These are phyloP conservation scores for Tetrahymena thermophila DNA, from an alignment of 73 alveolate species.

Conservation along the genomic window DNA sequence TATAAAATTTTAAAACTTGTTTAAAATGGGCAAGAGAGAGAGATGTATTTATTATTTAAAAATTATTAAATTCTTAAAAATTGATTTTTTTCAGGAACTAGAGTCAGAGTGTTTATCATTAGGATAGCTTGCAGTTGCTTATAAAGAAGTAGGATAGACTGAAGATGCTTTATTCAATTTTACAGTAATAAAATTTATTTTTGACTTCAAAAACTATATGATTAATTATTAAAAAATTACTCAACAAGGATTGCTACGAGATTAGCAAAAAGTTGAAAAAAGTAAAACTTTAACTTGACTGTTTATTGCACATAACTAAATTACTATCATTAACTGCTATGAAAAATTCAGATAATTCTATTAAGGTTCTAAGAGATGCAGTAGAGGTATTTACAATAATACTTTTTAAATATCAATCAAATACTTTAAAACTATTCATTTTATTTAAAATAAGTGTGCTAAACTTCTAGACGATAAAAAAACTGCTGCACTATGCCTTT, in stretches of 20 bases:
- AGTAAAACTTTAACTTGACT: background rate
- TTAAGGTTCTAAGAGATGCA: background rate
- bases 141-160: background rate
- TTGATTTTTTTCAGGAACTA: background rate
- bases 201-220: background rate
- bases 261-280: background rate
- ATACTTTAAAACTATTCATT: background rate
- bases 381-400: background rate
- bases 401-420: background rate
- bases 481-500: background rate
- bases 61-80: background rate
- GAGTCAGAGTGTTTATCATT: background rate
- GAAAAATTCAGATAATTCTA: background rate
- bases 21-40: constrained; percentile 85
- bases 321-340: background rate
- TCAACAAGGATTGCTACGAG: background rate
- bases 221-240: background rate
- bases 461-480: background rate
- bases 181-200: background rate
- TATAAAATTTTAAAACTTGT: constrained; percentile 75
- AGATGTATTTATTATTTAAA: constrained; percentile 42
- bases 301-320: background rate
- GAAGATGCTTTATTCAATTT: background rate
- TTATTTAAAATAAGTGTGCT: background rate
- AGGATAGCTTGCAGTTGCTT: background rate